phyloP scores from a whole-genome alignment of 2,329 filamentous ascomycete genomes.

The Calcarisporium arbuscula region DNA sequence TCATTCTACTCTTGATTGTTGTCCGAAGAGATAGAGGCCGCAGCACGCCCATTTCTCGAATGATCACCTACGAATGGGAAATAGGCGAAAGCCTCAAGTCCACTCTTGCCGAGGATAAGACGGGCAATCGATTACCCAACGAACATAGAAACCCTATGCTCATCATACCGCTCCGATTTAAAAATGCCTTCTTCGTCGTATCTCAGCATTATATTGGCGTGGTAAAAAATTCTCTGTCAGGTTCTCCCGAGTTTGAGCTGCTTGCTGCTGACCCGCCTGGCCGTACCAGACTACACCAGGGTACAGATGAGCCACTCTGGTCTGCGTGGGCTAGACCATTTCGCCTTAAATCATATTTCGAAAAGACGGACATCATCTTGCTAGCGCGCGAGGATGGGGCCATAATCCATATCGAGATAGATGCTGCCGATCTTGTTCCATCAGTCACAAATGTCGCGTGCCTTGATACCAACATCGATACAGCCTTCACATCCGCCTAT shows the following conservation, averaged over 20 bases:
- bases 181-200: constrained; percentile 65
- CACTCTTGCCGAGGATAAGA: constrained; percentile 39
- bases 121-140: constrained; percentile 43
- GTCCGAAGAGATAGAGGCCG: constrained; percentile 31
- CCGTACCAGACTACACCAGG: constrained; percentile 41
- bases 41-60: constrained; percentile 32
- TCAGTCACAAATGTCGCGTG: constrained; percentile 54
- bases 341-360: constrained; percentile 56
- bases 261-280: constrained; percentile 35
- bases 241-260: constrained; percentile 40
- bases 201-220: constrained; percentile 53
- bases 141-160: constrained; percentile 58
- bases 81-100: constrained; percentile 39
- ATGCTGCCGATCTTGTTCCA: constrained; percentile 47
- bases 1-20: constrained; percentile 68
- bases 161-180: constrained; percentile 64
- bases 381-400: constrained; percentile 83
- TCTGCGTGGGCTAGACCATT: constrained; percentile 77
- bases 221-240: constrained; percentile 47
- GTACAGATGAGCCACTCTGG: constrained; percentile 56
- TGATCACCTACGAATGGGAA: constrained; percentile 58
- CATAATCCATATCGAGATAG: constrained; percentile 66
- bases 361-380: constrained; percentile 71
- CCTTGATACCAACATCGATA: constrained; percentile 67
- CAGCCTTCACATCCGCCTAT: constrained; percentile 72